Evolutionary conservation across 257 asterid species (phyloP).

Genomic region (Nicotiana undulata): DNA sequence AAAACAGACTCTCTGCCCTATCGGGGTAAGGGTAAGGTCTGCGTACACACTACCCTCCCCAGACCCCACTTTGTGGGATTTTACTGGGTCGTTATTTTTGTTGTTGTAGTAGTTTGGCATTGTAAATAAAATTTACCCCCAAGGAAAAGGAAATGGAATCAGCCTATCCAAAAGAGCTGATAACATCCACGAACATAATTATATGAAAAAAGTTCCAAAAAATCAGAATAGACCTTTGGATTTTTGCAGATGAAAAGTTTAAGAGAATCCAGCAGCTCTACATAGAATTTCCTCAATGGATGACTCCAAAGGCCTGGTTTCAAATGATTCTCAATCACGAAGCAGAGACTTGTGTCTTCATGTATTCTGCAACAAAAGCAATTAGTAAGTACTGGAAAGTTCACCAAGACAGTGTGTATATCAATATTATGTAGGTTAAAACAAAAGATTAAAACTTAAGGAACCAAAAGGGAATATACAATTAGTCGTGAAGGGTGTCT

Average conservation of each 20-base stretch:
- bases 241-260: conserved; percentile 59
- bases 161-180: neutral
- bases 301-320: conserved; percentile 77
- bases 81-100: too few species aligned
- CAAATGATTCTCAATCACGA: conserved; percentile 67
- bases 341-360: conserved; percentile 45
- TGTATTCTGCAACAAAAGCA: conserved; percentile 43
- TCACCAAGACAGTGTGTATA: neutral
- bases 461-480: neutral
- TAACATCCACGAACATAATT: neutral
- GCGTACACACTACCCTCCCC: too few species aligned
- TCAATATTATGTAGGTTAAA: neutral
- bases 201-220: conserved; percentile 4
- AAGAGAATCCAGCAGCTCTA: conserved; percentile 52
- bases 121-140: neutral
- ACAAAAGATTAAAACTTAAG: neutral
- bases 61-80: too few species aligned
- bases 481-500: neutral
- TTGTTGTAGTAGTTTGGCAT: neutral
- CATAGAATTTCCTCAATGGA: conserved; percentile 54
- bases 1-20: too few species aligned
- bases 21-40: too few species aligned
- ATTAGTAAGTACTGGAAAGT: neutral
- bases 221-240: conserved; percentile 52
- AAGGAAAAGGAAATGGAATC: neutral